Percentiles rank a stretch among this genome's conserved stretches.
phyloP scores from a whole-genome alignment of 192 early-diverging fungal genomes.

The Gryganskiella cystojenkinii region DNA sequence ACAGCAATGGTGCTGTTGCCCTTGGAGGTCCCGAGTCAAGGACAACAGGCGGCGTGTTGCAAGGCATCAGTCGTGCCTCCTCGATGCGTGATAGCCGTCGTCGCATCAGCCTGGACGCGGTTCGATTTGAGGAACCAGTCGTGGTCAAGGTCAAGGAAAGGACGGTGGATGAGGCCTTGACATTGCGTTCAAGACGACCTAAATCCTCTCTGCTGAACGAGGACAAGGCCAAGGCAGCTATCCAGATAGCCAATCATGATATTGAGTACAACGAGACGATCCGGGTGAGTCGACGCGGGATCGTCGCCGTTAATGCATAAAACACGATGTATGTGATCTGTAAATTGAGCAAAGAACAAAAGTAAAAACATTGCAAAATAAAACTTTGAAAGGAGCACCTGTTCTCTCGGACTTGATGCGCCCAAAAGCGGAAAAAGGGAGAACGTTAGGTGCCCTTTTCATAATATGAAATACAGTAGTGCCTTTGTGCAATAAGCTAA shows the following conservation, averaged over 20 bases:
- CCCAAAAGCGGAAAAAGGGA: too few relatives aligned
- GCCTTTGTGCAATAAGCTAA: too few relatives aligned
- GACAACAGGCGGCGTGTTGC: background rate
- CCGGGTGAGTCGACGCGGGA: constrained; percentile 16
- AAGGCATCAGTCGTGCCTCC: constrained; percentile 30
- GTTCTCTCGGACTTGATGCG: too few relatives aligned
- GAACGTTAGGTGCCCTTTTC: too few relatives aligned
- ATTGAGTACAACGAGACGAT: constrained; percentile 36
- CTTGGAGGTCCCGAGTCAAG: background rate
- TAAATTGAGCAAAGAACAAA: too few relatives aligned
- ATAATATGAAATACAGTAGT: too few relatives aligned
- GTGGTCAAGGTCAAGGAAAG: background rate
- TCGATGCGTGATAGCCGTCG: constrained; percentile 40
- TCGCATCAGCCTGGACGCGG: constrained; percentile 18
- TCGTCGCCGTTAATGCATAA: constrained; percentile 25
- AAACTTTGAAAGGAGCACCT: too few relatives aligned
- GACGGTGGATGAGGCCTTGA: background rate
- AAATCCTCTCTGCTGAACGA: too few relatives aligned
- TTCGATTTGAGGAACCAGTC: constrained; percentile 17
- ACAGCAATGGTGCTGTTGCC: too few relatives aligned
- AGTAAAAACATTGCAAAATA: background rate
- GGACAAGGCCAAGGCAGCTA: background rate
- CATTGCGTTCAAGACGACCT: background rate
- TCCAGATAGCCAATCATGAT: background rate
- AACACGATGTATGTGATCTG: too few relatives aligned